Evolutionary conservation across 805 yeast species (phyloP).

Genomic region (Jamesozyma jinghongensis): DNA sequence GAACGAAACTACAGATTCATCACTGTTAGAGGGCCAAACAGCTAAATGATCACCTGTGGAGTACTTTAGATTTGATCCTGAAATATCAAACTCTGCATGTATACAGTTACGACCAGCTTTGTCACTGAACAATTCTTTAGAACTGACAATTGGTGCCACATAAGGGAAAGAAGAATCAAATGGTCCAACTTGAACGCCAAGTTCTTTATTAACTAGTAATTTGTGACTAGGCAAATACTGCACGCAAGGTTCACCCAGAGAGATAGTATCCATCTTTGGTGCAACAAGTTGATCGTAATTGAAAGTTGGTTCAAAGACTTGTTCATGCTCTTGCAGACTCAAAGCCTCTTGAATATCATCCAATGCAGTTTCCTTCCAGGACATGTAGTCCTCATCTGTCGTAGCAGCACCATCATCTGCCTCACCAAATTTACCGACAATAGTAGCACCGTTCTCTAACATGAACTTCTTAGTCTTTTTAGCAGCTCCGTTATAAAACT

Average conservation of each 20-base stretch:
- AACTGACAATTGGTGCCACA: slow-evolving; percentile 54
- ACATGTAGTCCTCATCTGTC: slow-evolving; percentile 86
- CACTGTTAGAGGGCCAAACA: slow-evolving; percentile 83
- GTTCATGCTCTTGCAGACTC: slow-evolving; percentile 64
- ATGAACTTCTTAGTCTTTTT: slow-evolving; percentile 46
- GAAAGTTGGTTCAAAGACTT: slow-evolving; percentile 67
- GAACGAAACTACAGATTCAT: slow-evolving; percentile 62
- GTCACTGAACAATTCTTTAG: slow-evolving; percentile 61
- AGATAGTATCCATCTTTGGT: slow-evolving; percentile 36
- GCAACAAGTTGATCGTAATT: slow-evolving; percentile 34
- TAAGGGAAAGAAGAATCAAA: slow-evolving; percentile 77
- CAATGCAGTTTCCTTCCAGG: slow-evolving; percentile 82
- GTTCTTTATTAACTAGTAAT: slow-evolving; percentile 31
- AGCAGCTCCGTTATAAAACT: slow-evolving; percentile 78
- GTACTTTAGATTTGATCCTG: slow-evolving; percentile 68
- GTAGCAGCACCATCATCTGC: slow-evolving; percentile 96
- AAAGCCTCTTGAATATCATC: slow-evolving; percentile 56
- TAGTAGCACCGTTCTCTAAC: slow-evolving; percentile 49
- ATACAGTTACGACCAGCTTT: slow-evolving; percentile 65
- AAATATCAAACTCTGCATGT: slow-evolving; percentile 81
- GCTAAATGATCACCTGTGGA: slow-evolving; percentile 96
- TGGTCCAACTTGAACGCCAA: slow-evolving; percentile 54
- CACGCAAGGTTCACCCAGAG: slow-evolving; percentile 73
- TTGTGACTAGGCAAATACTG: slow-evolving; percentile 37
- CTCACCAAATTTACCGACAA: slow-evolving; percentile 68